Base-by-base conservation (phyloP, 1,284 basidiomycete genomes). In the Rhodotorula sp. region DNA sequence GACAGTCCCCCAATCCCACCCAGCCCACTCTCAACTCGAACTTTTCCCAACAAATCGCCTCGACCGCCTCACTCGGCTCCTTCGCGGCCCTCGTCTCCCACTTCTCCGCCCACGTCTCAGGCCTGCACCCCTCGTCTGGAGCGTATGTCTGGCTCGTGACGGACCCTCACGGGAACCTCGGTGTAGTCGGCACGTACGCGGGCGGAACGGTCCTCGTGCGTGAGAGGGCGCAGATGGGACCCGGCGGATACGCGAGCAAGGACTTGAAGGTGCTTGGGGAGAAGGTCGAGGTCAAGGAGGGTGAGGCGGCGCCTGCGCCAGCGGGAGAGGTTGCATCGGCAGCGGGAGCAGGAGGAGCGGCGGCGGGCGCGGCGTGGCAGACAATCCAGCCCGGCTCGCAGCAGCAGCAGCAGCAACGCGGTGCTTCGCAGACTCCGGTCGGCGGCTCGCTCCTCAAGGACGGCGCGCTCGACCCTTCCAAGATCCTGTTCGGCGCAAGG, bases 191-290 rank as follows among this genome's bases (percentile, higher is more conserved):
- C 24, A 96, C 95, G 0, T 93, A 92, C 78, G 94, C 91, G 10
- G 85, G 92, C 0, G 94, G 94, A 19, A 95, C 94, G 0, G 84
- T 97, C 27, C 88, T 99, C 75, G 86, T 95, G 71, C 81, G 81
- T 34, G 78, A 78, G 67, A 74, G 81, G 46, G 66, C 76, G 59
- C 82, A 83, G 74, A 67, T 68, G 63, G 70, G 70, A 7, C 27
- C 34, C 24, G 64, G 59, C 4, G 8, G 60, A 30, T 67, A 64
- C 51, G 62, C 55, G 9, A 59, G 69, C n/a, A 24, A 27, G n/a
- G 63, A 66, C 54, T 36, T 59, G 36, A 47, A 53, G 19, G 62
- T 72, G 20, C 59, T 74, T 24, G 68, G 68, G 22, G 73, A 72
- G 60, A n/a, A 71, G 47, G 51, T 71, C 53, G 72, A 71, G 44